Evolutionary conservation across 2,329 filamentous ascomycete species (phyloP), one percentile per base, ranked within the genome.

Genomic region (Exophiala alcalophila): DNA sequence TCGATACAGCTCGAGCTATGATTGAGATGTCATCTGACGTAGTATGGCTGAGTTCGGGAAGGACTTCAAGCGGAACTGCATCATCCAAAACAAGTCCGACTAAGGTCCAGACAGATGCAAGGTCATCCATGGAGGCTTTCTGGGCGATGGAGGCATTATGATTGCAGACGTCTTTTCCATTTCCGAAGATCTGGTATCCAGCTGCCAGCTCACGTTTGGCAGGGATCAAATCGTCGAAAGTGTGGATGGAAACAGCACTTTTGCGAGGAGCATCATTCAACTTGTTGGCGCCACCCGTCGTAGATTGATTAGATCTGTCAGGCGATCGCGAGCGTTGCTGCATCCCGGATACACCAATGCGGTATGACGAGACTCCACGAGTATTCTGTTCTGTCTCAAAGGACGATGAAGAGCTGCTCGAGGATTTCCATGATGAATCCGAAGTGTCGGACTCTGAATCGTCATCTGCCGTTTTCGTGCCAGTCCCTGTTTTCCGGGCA

Each of bases 101-200:
- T 52, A 96, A 83, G 34, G 78, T 79, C 92, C 92, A 98, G 5
- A 94, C 78, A 54, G 88, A 80, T 18, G 84, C 83, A 20, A 94
- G 66, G 51, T 95, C 86, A 10, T 72, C 63, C 50, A 80, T 77
- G 4, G 83, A 86, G 54, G 84, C 75, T 50, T 79, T 81, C 53
- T 80, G 74, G 6, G 91, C 90, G 31, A 94, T 80, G 1, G 68
- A 67, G 6, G 89, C 86, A 62, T 98, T 98, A 57, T 94, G 84
- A 30, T 78, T 73, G 63, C 91, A 97, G 3, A 95, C 80, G 25
- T 84, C 77, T n/a, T 81, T 77, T 1, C 85, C 84, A 48, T 89
- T 81, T 3, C 89, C 89, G 61, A 92, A 90, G 10, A 96, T 84
- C 16, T 76, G 77, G 64, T 97, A 98, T 53, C 85, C 78, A 44